A percentile compares a stretch with the other conserved stretches of the same genome.
Evolutionary conservation across 768 basidiomycete species (phyloP).

Genomic region (Kondoa malvinella): DNA sequence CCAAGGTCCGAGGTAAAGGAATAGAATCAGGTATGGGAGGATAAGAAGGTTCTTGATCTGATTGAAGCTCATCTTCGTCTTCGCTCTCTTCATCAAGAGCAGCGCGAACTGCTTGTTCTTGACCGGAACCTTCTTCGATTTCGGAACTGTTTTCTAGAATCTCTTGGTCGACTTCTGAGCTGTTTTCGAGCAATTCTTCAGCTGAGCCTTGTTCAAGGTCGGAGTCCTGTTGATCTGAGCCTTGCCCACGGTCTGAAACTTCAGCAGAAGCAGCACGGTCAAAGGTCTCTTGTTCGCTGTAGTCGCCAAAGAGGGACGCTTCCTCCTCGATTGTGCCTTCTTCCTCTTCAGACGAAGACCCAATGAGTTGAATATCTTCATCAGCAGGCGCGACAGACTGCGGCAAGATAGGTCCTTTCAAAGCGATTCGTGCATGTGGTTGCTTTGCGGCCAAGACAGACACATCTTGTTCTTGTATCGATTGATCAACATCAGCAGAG

Average conservation of each 20-base stretch:
- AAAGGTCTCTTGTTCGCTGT: background rate
- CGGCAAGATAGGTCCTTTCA: background rate
- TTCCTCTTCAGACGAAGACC: background rate
- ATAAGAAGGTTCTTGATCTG: background rate
- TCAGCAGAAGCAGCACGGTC: too few species aligned
- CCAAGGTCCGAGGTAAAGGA: background rate
- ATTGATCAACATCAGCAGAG: background rate
- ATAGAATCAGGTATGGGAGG: background rate
- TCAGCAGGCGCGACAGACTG: background rate
- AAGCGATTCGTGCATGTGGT: background rate
- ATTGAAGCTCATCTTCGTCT: background rate
- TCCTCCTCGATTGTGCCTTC: background rate
- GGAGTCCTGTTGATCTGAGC: too few species aligned
- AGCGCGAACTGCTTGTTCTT: background rate
- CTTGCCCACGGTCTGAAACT: too few species aligned
- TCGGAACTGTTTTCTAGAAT: background rate
- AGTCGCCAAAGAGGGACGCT: background rate
- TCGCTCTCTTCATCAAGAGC: conserved; percentile 4
- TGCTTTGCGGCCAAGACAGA: conserved; percentile 1
- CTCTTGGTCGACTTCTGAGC: background rate
- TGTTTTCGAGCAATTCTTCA: too few species aligned
- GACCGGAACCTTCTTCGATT: background rate
- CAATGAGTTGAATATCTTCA: background rate
- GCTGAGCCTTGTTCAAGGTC: too few species aligned
- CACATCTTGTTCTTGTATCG: background rate